Evolutionary conservation across 1,284 basidiomycete species (phyloP).

Genomic region (Sanghuangporus weigelae): DNA sequence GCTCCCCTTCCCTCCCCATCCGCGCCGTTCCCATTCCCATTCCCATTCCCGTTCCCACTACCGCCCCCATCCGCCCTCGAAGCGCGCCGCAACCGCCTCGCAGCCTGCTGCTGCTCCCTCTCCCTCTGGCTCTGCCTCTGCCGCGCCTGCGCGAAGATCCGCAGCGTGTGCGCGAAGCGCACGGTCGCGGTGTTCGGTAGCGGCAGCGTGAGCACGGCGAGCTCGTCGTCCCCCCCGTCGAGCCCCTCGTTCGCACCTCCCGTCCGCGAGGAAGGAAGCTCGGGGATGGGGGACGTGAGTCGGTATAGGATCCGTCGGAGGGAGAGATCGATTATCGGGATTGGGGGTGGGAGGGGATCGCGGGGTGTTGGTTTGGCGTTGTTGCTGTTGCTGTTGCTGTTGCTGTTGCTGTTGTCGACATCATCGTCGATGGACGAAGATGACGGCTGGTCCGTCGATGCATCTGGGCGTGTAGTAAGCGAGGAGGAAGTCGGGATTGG

Average conservation of each 20-base stretch:
- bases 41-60: neutral
- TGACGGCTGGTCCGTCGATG: neutral
- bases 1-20: neutral
- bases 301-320: slow-evolving; percentile 46
- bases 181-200: slow-evolving; percentile 10
- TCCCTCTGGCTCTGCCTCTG: neutral
- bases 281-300: slow-evolving; percentile 46
- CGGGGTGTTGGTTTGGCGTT: slow-evolving; percentile 20
- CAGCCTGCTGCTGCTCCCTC: neutral
- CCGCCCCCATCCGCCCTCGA: neutral
- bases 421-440: neutral
- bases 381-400: neutral
- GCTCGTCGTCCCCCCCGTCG: neutral
- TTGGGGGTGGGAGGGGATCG: slow-evolving; percentile 1
- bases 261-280: slow-evolving; percentile 26
- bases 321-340: slow-evolving; percentile 56
- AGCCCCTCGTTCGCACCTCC: neutral
- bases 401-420: too few relatives aligned
- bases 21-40: neutral
- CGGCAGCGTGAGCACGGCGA: slow-evolving; percentile 6
- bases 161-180: neutral
- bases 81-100: neutral
- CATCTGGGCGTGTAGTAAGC: slow-evolving; percentile 19
- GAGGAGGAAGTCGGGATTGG: slow-evolving; percentile 25
- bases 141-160: slow-evolving; percentile 5